Base-by-base conservation (phyloP, 345 rosid species). In the Hibiscus trionum region DNA sequence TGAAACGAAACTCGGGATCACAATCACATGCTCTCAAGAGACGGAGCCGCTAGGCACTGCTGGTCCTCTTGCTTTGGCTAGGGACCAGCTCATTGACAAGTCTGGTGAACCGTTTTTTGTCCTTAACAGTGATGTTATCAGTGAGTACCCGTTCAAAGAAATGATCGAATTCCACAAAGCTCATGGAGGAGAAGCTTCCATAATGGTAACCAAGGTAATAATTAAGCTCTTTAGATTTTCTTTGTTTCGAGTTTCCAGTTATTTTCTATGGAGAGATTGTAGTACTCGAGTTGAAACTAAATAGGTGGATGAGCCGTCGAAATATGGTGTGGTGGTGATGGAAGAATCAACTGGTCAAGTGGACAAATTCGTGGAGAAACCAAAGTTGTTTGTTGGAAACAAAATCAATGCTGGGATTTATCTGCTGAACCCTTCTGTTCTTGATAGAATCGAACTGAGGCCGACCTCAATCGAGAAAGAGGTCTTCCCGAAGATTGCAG, bases 21-120 rank as follows among this genome's bases (percentile, higher is more conserved):
- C 78, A 79, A 95, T 95, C 83, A 90, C 91, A 35, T 95, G 97
- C 83, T 95, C 98, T 52, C 99, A 90, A 79, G 99, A 95, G 89
- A 95, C 99, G 3, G 99, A 95, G 86, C 99, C 99, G 2, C 84
- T 95, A 26, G 99, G 99, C 67, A 95, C 99, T 2, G 98, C 99
- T 80, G 99, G 99, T 81, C 99, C 99, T 77, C 85, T 95, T 70
- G 99, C 99, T 66, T 61, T 95, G 81, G 99, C 99, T 1, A 92
- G 94, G 84, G 99, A 95, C 77, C 90, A 95, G 78, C 76, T 95
- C 77, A 15, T 84, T 49, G 99, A 89, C 33, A 86, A 84, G 24
- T 88, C 98, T 58, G 90, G 98, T 19, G 89, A 88, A 59, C 99
- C 99, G 0, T 95, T 95, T 82, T 95, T 95, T 75, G 98, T 95